phyloP scores from a whole-genome alignment of 768 basidiomycete genomes.

The Tricholoma flavovirens region DNA sequence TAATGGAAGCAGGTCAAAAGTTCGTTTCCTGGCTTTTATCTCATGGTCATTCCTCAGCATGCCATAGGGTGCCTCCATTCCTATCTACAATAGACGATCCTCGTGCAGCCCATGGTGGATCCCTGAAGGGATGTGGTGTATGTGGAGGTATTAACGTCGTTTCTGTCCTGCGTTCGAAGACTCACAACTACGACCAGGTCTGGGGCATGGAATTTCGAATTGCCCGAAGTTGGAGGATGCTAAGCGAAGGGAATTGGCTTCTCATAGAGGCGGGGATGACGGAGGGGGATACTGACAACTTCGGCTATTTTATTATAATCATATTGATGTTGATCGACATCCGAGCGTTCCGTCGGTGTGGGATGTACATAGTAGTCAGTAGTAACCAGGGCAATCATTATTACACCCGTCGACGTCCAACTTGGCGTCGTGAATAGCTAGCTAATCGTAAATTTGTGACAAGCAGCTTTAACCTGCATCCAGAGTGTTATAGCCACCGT shows the following conservation, averaged over 20 bases:
- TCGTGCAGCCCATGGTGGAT: conserved; percentile 69
- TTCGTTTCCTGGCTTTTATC: conserved; percentile 9
- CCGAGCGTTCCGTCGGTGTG: background rate
- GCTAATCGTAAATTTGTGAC: background rate
- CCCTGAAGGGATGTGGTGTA: conserved; percentile 85
- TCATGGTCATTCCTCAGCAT: background rate
- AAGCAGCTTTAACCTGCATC: background rate
- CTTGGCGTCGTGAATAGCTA: too few relatives aligned
- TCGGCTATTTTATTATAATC: background rate
- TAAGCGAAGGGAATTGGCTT: conserved; percentile 85
- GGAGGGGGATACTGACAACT: conserved; percentile 43
- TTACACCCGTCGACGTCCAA: too few relatives aligned
- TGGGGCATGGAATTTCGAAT: conserved; percentile 90
- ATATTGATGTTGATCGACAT: background rate
- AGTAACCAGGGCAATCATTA: background rate
- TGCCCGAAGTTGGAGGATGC: conserved; percentile 96
- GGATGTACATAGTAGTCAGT: too few relatives aligned
- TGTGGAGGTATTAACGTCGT: conserved; percentile 69
- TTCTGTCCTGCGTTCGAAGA: background rate
- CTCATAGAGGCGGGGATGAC: conserved; percentile 65
- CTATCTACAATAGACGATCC: conserved; percentile 87
- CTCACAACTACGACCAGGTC: conserved; percentile 41
- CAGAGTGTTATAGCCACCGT: background rate
- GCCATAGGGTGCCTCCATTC: conserved; percentile 84
- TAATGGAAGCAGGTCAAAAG: conserved; percentile 98